A percentile compares a stretch with the other conserved stretches of the same genome.
Evolutionary conservation across 208 protist genomes (phyloP).

Genomic region (Entamoeba invadens): DNA sequence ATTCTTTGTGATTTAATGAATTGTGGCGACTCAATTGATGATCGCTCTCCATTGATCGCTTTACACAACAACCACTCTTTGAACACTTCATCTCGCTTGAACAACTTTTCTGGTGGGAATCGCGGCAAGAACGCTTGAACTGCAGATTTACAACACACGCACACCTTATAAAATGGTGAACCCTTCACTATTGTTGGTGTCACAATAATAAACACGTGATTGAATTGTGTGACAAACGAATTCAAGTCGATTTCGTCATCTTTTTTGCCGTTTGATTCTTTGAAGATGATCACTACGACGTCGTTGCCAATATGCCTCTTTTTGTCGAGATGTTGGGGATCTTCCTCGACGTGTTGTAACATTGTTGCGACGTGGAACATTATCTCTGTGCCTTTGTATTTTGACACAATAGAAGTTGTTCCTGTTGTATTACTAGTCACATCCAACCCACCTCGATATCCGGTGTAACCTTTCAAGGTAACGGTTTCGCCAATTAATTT

Average conservation of each 20-base stretch:
- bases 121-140: neutral
- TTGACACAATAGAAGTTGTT: neutral
- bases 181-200: neutral
- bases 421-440: neutral
- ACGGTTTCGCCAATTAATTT: neutral
- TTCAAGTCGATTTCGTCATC: neutral
- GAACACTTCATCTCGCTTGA: neutral
- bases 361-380: constrained; percentile 3
- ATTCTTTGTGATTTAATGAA: neutral
- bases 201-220: neutral
- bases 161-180: neutral
- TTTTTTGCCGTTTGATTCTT: neutral
- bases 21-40: neutral
- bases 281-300: neutral
- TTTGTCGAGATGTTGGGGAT: neutral
- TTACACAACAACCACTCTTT: neutral
- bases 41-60: neutral
- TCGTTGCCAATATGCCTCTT: neutral
- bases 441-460: neutral
- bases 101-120: neutral
- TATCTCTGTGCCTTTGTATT: neutral
- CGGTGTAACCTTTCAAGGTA: neutral
- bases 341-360: neutral
- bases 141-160: neutral
- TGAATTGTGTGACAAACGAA: neutral